Base-by-base conservation (phyloP, 2,329 filamentous ascomycete species). In the Madurella fahalii region DNA sequence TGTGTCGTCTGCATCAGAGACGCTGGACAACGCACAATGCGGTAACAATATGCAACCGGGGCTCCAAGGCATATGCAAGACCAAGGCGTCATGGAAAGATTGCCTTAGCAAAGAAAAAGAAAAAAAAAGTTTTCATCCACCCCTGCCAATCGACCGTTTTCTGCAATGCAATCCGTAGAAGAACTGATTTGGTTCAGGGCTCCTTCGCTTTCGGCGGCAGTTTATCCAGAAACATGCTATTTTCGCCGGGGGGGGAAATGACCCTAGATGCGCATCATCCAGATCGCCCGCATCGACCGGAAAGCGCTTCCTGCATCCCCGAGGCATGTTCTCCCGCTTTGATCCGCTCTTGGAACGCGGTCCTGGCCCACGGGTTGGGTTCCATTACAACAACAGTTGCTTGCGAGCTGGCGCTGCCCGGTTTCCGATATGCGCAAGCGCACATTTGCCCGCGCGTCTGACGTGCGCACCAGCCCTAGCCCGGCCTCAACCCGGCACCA, bases 181-280 rank as follows among this genome's bases (percentile, higher is more conserved):
- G 13, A 11, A 9, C 9, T 15, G 34, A 3, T 37, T 37, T 15
- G 34, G 34, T 9, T 37, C 34, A 15, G 34, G 34, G 11, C 13
- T 15, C 34, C 13, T 15, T 37, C 34, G 9, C 9, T 37, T 37
- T 11, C 17, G 31, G 37, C 9, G 32, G 25, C 51, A 63, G 52
- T 66, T 63, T 64, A 63, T 62, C 63, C 63, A 65, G 59, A 63
- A 59, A 59, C 54, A 60, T 58, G 25, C 25, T 7, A 64, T 61
- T 64, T 30, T 64, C 61, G 63, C 64, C 63, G 66, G 65, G 39
- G 42, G 63, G 63, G 53, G 57, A 58, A n/a, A n/a, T n/a, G n/a
- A n/a, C n/a, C n/a, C n/a, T n/a, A n/a, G 60, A 69, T 69, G 70
- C 68, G 68, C 67, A 72, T 72, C 69, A 71, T 69, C 64, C 62